Percentiles rank a stretch among this genome's conserved stretches.
phyloP scores from a whole-genome alignment of 2,329 filamentous ascomycete genomes.

The Purpureocillium takamizusanense region DNA sequence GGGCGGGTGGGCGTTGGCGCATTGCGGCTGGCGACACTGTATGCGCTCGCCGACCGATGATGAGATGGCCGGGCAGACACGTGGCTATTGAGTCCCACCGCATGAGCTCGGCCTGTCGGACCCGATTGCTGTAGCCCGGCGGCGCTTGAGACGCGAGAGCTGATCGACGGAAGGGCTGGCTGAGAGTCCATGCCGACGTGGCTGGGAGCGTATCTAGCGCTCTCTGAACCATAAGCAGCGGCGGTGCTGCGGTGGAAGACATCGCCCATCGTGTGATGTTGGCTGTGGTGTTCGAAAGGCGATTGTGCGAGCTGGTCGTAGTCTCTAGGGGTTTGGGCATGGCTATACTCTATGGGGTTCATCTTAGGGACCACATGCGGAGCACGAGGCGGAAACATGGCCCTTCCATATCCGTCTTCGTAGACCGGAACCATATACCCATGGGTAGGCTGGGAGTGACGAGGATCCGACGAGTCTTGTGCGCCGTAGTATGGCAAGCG shows the following conservation, averaged over 20 bases:
- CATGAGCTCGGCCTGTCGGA: not conserved
- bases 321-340: not conserved
- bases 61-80: constrained; percentile 9
- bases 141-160: constrained; percentile 9
- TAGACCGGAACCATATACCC: constrained; percentile 6
- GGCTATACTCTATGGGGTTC: constrained; percentile 10
- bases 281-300: constrained; percentile 1
- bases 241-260: not conserved
- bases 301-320: constrained; percentile 3
- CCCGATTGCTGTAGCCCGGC: not conserved
- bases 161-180: constrained; percentile 15
- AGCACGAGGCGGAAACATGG: constrained; percentile 7
- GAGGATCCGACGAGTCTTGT: not conserved
- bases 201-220: not conserved
- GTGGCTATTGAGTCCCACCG: not conserved
- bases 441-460: constrained; percentile 1
- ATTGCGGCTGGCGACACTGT: constrained; percentile 7
- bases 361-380: constrained; percentile 14
- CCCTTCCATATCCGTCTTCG: not conserved
- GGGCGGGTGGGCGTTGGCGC: constrained; percentile 6
- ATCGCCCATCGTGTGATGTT: not conserved
- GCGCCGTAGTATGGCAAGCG: constrained; percentile 1
- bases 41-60: constrained; percentile 14
- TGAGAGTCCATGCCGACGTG: constrained; percentile 4
- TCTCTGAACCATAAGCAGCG: not conserved